These are phyloP conservation scores for Sugiyamaella chiloensis DNA, from an alignment of 805 yeast species.

Conservation along the genomic window DNA sequence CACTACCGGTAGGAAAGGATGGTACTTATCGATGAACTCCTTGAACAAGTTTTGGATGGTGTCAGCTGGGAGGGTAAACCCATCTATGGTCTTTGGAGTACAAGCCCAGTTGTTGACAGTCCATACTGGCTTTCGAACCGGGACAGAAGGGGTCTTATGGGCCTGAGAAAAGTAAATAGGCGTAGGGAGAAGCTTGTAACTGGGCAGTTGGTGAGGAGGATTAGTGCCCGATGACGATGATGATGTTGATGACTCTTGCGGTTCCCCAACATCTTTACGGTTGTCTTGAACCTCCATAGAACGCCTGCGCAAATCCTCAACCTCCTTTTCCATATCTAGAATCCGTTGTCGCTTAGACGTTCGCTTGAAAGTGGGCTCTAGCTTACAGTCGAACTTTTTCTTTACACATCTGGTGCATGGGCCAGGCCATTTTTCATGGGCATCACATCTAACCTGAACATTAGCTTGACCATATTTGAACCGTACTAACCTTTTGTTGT, in stretches of 20 bases:
- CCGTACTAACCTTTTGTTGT: slow-evolving; percentile 69
- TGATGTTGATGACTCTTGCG: background rate
- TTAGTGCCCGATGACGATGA: slow-evolving; percentile 5
- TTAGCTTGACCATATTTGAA: no score
- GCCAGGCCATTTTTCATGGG: slow-evolving; percentile 65
- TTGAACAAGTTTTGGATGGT: slow-evolving; percentile 59
- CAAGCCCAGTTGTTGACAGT: slow-evolving; percentile 18
- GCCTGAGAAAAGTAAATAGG: slow-evolving; percentile 9
- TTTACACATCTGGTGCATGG: slow-evolving; percentile 83
- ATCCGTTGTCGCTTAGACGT: slow-evolving; percentile 68
- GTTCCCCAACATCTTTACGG: slow-evolving; percentile 2
- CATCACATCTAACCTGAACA: slow-evolving; percentile 61
- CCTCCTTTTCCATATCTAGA: slow-evolving; percentile 65
- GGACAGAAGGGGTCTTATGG: slow-evolving; percentile 2
- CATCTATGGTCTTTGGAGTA: slow-evolving; percentile 65
- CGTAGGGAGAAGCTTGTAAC: slow-evolving; percentile 7
- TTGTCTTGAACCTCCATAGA: background rate
- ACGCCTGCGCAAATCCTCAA: slow-evolving; percentile 56
- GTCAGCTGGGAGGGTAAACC: slow-evolving; percentile 56
- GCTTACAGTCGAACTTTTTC: slow-evolving; percentile 63
- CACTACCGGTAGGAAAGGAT: slow-evolving; percentile 82
- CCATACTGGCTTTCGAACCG: slow-evolving; percentile 8
- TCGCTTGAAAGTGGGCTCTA: slow-evolving; percentile 80
- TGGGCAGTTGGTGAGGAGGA: slow-evolving; percentile 5
- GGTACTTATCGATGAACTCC: slow-evolving; percentile 76